Conservation (phyloP, 2,329 filamentous ascomycete genomes). For the Plenodomus tracheiphilus region DNA sequence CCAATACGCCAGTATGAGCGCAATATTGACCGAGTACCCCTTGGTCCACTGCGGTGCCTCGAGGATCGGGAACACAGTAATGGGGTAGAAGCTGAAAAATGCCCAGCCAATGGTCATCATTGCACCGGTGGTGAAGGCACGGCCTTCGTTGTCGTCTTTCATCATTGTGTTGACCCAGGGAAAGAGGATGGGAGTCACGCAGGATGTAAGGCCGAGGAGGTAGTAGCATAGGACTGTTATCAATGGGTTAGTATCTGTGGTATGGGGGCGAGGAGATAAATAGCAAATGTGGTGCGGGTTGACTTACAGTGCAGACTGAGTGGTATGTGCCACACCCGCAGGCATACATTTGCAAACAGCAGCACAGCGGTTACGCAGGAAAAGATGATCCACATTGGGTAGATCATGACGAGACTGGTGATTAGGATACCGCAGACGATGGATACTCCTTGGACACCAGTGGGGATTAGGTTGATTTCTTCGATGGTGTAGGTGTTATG, state of each 20-base stretch:
- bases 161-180: conserved; percentile 32
- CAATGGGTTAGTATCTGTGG: too few relatives aligned
- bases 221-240: conserved; percentile 32
- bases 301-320: conserved; percentile 39
- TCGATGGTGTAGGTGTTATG: conserved; percentile 46
- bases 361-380: conserved; percentile 41
- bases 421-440: conserved; percentile 54
- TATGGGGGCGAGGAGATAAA: too few relatives aligned
- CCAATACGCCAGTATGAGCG: conserved; percentile 32
- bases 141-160: conserved; percentile 49
- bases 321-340: conserved; percentile 54
- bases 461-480: conserved; percentile 54
- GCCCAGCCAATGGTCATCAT: conserved; percentile 43
- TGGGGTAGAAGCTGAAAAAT: conserved; percentile 33
- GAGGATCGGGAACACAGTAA: conserved; percentile 33
- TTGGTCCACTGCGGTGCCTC: conserved; percentile 36
- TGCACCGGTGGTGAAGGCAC: conserved; percentile 37
- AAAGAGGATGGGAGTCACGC: conserved; percentile 30
- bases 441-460: conserved; percentile 50
- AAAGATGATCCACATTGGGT: conserved; percentile 53
- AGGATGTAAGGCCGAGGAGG: conserved; percentile 27
- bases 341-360: conserved; percentile 49
- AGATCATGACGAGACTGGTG: conserved; percentile 53
- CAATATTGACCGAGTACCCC: conserved; percentile 29
- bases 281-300: too few relatives aligned